Evolutionary conservation across 2,329 filamentous ascomycete species (phyloP).

Genomic region (Stemphylium vesicarium): DNA sequence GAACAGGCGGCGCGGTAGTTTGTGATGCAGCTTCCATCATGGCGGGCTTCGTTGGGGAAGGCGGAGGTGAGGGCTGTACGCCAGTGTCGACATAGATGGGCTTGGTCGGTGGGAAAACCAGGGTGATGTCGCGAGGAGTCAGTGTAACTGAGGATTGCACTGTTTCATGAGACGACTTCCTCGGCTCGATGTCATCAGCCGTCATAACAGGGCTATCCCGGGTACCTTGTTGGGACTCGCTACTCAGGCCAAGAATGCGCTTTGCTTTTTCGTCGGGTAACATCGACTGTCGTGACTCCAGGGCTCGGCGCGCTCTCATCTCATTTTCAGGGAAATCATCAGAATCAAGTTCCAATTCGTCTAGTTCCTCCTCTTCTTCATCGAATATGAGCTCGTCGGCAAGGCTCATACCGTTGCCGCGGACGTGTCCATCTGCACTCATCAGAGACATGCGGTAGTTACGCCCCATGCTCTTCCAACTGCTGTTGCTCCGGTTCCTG

Average conservation of each 20-base stretch:
- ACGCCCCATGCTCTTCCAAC: conserved; percentile 57
- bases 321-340: conserved; percentile 62
- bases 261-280: conserved; percentile 55
- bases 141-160: conserved; percentile 31
- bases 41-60: conserved; percentile 66
- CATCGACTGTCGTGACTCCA: conserved; percentile 52
- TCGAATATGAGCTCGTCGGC: conserved; percentile 92
- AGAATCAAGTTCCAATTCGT: conserved; percentile 67
- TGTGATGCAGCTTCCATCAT: conserved; percentile 32
- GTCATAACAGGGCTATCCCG: conserved; percentile 28
- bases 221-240: conserved; percentile 31
- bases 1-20: conserved; percentile 26
- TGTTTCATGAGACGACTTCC: conserved; percentile 31
- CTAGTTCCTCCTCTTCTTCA: conserved; percentile 63
- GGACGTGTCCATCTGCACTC: conserved; percentile 59
- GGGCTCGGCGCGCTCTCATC: conserved; percentile 46
- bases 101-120: conserved; percentile 44
- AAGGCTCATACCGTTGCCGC: conserved; percentile 73
- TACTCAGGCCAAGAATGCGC: conserved; percentile 52
- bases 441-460: conserved; percentile 75
- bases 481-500: conserved; percentile 61
- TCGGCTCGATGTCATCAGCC: conserved; percentile 32
- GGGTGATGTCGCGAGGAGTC: conserved; percentile 33
- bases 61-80: conserved; percentile 82
- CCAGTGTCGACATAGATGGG: conserved; percentile 74